phyloP scores from a whole-genome alignment of 176 grass and related monocot species.

The Rhynchospora pubera region DNA sequence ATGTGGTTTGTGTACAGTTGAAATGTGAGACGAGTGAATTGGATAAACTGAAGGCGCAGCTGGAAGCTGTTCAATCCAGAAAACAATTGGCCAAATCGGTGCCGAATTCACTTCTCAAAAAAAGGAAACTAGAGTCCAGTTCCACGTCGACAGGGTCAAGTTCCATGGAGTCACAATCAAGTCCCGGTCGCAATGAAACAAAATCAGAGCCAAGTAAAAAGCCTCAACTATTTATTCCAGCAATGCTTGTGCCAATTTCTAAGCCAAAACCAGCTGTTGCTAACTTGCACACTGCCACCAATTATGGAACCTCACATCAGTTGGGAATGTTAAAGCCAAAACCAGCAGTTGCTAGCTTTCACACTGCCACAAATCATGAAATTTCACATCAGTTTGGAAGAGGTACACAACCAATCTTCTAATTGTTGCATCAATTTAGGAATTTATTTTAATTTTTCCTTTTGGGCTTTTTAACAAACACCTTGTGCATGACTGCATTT shows the following conservation, averaged over 20 bases:
- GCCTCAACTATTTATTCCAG: slow-evolving; percentile 10
- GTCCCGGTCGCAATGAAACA: background rate
- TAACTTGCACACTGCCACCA: background rate
- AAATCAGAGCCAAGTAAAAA: background rate
- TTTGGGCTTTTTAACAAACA: background rate
- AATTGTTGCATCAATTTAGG: background rate
- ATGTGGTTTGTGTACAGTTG: background rate
- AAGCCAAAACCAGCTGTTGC: background rate
- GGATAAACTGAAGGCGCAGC: background rate
- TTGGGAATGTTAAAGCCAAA: background rate
- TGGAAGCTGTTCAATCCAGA: background rate
- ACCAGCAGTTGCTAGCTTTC: background rate
- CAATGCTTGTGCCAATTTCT: background rate
- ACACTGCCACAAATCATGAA: background rate
- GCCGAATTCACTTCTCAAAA: background rate
- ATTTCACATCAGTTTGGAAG: background rate
- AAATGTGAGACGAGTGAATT: background rate
- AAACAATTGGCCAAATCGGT: background rate
- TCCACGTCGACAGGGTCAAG: background rate
- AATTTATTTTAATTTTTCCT: background rate
- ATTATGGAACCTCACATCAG: background rate
- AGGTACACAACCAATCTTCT: background rate
- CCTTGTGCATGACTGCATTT: background rate
- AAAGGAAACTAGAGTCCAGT: background rate
- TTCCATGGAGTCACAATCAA: background rate